Conservation (phyloP, 306 rosid species). For the Cajanus cajan region DNA sequence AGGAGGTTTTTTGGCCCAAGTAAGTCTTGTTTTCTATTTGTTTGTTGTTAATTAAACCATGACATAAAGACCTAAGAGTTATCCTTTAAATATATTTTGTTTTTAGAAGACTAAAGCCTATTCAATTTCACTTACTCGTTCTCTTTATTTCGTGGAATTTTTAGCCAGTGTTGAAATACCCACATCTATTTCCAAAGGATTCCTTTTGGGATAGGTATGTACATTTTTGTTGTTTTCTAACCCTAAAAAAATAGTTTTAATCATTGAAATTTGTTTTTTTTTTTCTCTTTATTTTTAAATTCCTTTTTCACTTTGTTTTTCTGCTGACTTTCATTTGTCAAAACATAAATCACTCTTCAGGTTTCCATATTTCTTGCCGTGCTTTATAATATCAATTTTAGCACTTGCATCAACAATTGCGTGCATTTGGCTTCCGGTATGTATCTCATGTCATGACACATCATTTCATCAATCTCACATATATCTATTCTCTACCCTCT, state of each 20-base stretch:
- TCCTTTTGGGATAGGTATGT: conserved; percentile 80
- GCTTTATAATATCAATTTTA: conserved; percentile 37
- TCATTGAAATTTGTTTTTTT: neutral
- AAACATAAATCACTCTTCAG: conserved; percentile 23
- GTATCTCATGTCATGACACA: neutral
- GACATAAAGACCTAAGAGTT: too few species aligned
- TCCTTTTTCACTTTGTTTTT: neutral
- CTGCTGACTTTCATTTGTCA: conserved; percentile 12
- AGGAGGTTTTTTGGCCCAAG: conserved; percentile 93
- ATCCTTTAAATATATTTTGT: too few species aligned
- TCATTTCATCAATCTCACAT: neutral
- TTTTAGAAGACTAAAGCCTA: neutral
- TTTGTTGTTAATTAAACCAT: neutral
- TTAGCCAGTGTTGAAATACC: conserved; percentile 80
- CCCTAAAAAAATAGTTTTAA: neutral
- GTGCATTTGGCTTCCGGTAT: conserved; percentile 53
- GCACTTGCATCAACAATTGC: conserved; percentile 32
- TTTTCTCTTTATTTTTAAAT: neutral
- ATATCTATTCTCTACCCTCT: neutral
- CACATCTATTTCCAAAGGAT: conserved; percentile 56
- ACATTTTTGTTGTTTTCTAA: neutral
- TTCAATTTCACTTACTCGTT: neutral
- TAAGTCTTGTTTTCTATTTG: conserved; percentile 13
- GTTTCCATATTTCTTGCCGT: conserved; percentile 47
- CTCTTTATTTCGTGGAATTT: conserved; percentile 2